Base-by-base conservation (phyloP, 257 asterid species). In the Penstemon newberryi region DNA sequence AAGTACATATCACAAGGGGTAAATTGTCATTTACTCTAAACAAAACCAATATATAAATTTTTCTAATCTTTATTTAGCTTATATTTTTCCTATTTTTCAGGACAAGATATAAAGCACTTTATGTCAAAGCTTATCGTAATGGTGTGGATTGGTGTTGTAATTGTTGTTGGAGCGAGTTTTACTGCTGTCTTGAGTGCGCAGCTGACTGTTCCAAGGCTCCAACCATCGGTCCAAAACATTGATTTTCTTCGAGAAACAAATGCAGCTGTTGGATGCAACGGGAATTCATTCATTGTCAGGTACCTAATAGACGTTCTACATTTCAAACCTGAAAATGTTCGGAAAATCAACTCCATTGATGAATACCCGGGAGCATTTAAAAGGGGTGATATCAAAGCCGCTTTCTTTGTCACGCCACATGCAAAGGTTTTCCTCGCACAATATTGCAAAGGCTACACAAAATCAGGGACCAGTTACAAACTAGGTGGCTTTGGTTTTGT, bases 401-500 rank as follows among this genome's bases (percentile, higher is more conserved):
- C 91, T 7, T 89, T 89, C 73, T 70, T 87, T 36, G 82, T 76
- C 6, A 76, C 77, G 41, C 93, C 93, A 0, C 86, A 87, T 49
- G 90, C 90, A 38, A 85, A 77, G 63, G 79, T 85, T 1, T 87
- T 87, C 71, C 84, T 87, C 2, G 77, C 84, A 0, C 59, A 73
- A 68, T 75, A 87, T 50, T 89, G 96, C 84, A 64, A 74, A 40
- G 83, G 80, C 45, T 85, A 81, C 70, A 66, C 72, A n/a, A 59
- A 19, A 8, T 78, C 92, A 3, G 92, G 87, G 8, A 79, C 80
- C 44, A 76, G 63, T 49, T 77, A 60, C 79, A 82, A 80, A 73
- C 81, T 85, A 3, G 95, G 96, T 12, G 92, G 96, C 52, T 81
- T 85, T 70, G 92, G 92, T 57, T 89, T 79, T 70, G 96, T 81